Percentiles rank a stretch among this genome's conserved stretches.
Evolutionary conservation across 306 rosid genomes (phyloP).

Genomic region (Notholithocarpus densiflorus): DNA sequence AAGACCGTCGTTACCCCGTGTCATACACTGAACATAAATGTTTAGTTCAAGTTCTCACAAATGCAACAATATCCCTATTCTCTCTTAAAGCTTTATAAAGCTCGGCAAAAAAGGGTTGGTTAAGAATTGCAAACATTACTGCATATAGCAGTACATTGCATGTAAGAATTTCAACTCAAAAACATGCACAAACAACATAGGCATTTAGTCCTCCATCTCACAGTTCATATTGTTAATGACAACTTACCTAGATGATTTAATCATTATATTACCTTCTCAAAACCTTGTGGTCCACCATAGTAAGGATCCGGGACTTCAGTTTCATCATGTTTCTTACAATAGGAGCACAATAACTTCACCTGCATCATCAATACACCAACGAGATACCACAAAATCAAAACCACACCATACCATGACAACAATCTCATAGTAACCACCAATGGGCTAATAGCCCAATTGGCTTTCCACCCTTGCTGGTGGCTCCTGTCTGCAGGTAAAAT

Average conservation of each 20-base stretch:
- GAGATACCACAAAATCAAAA: slow-evolving; percentile 7
- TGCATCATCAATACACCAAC: slow-evolving; percentile 25
- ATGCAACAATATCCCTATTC: background rate
- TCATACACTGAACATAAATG: background rate
- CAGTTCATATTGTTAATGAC: background rate
- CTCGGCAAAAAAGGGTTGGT: background rate
- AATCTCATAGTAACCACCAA: background rate
- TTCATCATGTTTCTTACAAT: slow-evolving; percentile 70
- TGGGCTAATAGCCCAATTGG: no score
- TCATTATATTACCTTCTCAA: slow-evolving; percentile 70
- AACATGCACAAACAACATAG: background rate
- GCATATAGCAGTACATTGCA: background rate
- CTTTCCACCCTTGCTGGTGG: no score
- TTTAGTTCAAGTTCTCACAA: background rate
- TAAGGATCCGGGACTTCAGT: slow-evolving; percentile 95
- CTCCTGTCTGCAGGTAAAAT: no score
- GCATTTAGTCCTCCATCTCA: slow-evolving; percentile 5
- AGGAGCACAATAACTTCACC: slow-evolving; percentile 92
- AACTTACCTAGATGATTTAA: slow-evolving; percentile 1
- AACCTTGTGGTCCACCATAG: slow-evolving; percentile 83
- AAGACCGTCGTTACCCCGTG: background rate
- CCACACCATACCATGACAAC: background rate
- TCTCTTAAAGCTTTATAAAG: background rate
- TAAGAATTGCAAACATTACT: background rate
- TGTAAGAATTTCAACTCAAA: background rate